Percentiles rank a stretch among this genome's conserved stretches.
These are phyloP conservation scores for Fallopia convolvulus DNA, from an alignment of 148 eudicot species.

Conservation along the genomic window DNA sequence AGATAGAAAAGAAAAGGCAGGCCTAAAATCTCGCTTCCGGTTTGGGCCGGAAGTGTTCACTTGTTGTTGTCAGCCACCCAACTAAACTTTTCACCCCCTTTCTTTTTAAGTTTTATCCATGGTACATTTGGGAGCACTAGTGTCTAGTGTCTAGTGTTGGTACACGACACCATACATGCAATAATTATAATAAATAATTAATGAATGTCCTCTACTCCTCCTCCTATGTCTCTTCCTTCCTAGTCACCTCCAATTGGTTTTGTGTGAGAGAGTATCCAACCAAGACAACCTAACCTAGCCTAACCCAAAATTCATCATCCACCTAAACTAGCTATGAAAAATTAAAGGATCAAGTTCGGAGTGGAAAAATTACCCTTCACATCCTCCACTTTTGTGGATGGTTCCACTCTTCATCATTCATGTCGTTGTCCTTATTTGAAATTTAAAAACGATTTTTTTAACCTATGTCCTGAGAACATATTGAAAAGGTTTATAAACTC, in stretches of 20 bases:
- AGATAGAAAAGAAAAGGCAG: slow-evolving; percentile 7
- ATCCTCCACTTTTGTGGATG: no score
- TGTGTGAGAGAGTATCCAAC: neutral
- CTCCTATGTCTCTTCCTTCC: neutral
- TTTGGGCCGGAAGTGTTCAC: neutral
- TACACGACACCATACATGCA: neutral
- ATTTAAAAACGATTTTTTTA: no score
- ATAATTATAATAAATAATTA: neutral
- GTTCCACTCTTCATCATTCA: no score
- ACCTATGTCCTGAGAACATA: no score
- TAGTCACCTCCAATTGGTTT: neutral
- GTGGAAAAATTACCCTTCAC: no score
- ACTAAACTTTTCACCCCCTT: neutral
- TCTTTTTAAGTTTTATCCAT: neutral
- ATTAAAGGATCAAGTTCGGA: no score
- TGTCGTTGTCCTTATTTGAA: no score
- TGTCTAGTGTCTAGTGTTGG: neutral
- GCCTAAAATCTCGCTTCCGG: neutral
- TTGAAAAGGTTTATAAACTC: no score
- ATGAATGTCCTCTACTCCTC: neutral
- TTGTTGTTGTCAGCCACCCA: neutral
- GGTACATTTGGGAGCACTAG: slow-evolving; percentile 2
- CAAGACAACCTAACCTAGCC: neutral
- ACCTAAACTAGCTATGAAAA: no score
- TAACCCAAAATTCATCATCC: no score